phyloP scores from a whole-genome alignment of 2,329 filamentous ascomycete genomes.

The Sporothrix brunneoviolacea region DNA sequence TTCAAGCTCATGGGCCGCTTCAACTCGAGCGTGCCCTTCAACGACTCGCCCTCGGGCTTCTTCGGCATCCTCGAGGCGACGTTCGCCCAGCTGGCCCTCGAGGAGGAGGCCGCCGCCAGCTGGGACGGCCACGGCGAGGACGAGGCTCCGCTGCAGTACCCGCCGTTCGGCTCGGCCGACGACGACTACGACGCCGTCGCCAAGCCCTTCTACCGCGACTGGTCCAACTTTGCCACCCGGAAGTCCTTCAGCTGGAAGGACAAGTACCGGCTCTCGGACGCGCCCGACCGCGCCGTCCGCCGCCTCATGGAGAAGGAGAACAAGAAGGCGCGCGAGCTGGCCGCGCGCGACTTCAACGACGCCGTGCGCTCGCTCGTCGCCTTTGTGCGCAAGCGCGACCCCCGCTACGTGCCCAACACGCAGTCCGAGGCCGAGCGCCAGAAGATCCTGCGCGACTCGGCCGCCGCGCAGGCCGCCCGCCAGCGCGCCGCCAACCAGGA shows the following conservation, averaged over 20 bases:
- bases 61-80: conserved; percentile 70
- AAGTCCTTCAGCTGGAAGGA: conserved; percentile 92
- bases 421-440: conserved; percentile 78
- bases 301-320: conserved; percentile 95
- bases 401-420: conserved; percentile 69
- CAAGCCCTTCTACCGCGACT: conserved; percentile 71
- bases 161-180: conserved; percentile 71
- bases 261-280: conserved; percentile 73
- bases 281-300: conserved; percentile 75
- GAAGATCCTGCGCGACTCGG: conserved; percentile 66
- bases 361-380: conserved; percentile 78
- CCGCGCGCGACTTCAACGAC: conserved; percentile 83
- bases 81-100: conserved; percentile 72
- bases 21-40: conserved; percentile 69
- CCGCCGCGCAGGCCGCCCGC: conserved; percentile 75
- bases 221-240: conserved; percentile 73
- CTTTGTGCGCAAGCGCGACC: conserved; percentile 88
- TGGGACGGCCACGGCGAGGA: conserved; percentile 49
- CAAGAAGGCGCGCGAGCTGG: conserved; percentile 73
- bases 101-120: conserved; percentile 70
- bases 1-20: conserved; percentile 73
- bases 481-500: conserved; percentile 67
- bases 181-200: conserved; percentile 72
- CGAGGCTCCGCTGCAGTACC: conserved; percentile 51
- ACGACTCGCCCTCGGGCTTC: conserved; percentile 75